Base-by-base conservation (phyloP, 2,329 filamentous ascomycete species). In the Catunica adiposa region DNA sequence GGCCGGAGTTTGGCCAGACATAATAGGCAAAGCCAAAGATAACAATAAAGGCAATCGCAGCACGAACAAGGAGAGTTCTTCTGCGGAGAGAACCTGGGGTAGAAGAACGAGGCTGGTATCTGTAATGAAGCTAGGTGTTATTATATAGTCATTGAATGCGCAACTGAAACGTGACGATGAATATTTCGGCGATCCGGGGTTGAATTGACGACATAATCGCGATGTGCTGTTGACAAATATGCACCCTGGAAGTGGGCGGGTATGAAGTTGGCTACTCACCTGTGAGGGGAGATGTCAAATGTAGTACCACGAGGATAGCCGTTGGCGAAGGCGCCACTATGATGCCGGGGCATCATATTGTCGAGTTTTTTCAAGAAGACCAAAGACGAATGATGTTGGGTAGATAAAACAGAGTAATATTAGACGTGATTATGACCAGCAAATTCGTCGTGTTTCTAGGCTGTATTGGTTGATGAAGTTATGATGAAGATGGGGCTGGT, bases 271-370 rank as follows among this genome's bases (percentile, higher is more conserved):
- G 15, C 25, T 3, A 65, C 76, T 65, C 79, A 94, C 85, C 87
- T 86, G 69, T 95, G 88, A 62, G 88, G 86, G 62, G 86, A 88
- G 65, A 94, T 89, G 62, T 88, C 87, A 67, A 94, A 90, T 48
- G 84, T 86, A 65, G 83, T 83, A 59, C 77, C 78, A 61, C 82
- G 77, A 61, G 85, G 84, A 68, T 89, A 89, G 66, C 88, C 89
- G 73, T 92, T 94, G 60, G 83, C 80, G 70, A 85, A 90, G 68
- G 83, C 83, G 69, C 73, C 72, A 59, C 73, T 72, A 66, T 84
- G 78, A 76, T 94, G 87, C 73, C 88, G 81, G 67, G 90, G 86
- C 81, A 92, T 89, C 80, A 84, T 85, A 73, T 80, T 82, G 67
- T 11, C 44, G 44, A 48, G 44, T 6, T 20, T 48, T 48, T n/a